These are phyloP conservation scores for Monilinia laxa DNA, from an alignment of 2,329 filamentous ascomycete genomes.

Conservation along the genomic window DNA sequence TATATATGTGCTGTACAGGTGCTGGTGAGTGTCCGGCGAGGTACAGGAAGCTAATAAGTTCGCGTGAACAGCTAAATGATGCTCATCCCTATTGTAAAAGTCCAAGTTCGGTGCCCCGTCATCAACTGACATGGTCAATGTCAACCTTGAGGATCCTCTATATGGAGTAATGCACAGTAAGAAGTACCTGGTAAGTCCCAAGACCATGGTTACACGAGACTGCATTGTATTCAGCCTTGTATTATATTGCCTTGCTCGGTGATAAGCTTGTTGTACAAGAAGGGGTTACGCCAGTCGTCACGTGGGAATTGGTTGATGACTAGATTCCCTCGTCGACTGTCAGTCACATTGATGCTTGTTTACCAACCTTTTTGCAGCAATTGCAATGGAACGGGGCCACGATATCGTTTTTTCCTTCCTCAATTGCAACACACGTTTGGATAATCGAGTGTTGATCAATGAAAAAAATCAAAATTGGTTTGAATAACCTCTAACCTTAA, in stretches of 20 bases:
- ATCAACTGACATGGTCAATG: neutral
- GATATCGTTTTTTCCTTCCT: neutral
- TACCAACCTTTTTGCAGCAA: neutral
- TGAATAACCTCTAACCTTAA: neutral
- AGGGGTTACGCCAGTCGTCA: no score
- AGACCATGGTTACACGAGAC: conserved; percentile 10
- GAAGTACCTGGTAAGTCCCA: neutral
- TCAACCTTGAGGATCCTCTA: neutral
- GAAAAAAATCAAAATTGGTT: no score
- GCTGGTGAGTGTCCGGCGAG: neutral
- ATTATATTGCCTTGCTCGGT: conserved; percentile 7
- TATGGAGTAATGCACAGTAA: neutral
- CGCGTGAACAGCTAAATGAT: conserved; percentile 5
- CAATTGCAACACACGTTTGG: neutral
- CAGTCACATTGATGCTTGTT: conserved; percentile 7
- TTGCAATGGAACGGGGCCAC: neutral
- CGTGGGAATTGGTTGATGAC: neutral
- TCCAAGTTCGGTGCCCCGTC: neutral
- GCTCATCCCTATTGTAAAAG: neutral
- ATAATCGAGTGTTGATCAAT: neutral
- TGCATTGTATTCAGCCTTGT: conserved; percentile 11
- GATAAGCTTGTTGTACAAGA: conserved; percentile 4
- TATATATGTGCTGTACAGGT: conserved; percentile 8
- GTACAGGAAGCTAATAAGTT: neutral
- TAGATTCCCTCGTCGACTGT: conserved; percentile 3